Evolutionary conservation across 2,329 filamentous ascomycete species (phyloP), one percentile per base, ranked within the genome.

Genomic region (Arthrinium phaeospermum): DNA sequence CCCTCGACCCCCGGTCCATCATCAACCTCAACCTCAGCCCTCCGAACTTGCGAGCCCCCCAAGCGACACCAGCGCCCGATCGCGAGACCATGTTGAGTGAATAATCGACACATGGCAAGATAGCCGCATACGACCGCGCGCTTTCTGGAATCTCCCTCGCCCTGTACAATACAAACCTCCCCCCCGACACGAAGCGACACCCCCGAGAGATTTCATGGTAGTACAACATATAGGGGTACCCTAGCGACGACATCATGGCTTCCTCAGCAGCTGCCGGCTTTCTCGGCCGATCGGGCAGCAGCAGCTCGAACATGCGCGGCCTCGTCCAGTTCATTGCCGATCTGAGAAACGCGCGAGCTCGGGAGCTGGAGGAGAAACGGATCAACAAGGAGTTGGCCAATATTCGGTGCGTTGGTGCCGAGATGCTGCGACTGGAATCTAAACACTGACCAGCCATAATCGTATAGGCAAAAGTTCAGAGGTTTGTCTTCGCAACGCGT

Each of bases 371-470:
- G 83, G 96, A 99, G 87, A 99, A 99, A 89, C 91, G 96, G 81
- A 98, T 99, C 86, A 99, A 99, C 84, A 99, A 99, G 87, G 96
- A 99, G 86, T 86, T 99, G 82, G 96, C 96, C 81, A 99, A 99
- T 81, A 99, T 99, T 82, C 91, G 94, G 88, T 91, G 80, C 76
- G 88, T 85, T 64, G 57, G 34, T 24, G 34, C 7, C 12, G 41
- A 37, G 22, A 64, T 64, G 34, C 22, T n/a, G 57, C 57, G 34
- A 41, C 34, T 64, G n/a, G 71, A 16, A 27, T 57, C 13, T 37
- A 51, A 51, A 64, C 24, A n/a, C 57, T 51, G 27, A 37, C 67
- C 34, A 24, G 19, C 7, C 30, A n/a, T n/a, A n/a, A n/a, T 41
- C 34, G 10, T 64, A 72, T 77, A 91, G 92, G 80, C 94, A 98